Conservation (phyloP, 768 basidiomycete genomes). For the Amanita thiersii region DNA sequence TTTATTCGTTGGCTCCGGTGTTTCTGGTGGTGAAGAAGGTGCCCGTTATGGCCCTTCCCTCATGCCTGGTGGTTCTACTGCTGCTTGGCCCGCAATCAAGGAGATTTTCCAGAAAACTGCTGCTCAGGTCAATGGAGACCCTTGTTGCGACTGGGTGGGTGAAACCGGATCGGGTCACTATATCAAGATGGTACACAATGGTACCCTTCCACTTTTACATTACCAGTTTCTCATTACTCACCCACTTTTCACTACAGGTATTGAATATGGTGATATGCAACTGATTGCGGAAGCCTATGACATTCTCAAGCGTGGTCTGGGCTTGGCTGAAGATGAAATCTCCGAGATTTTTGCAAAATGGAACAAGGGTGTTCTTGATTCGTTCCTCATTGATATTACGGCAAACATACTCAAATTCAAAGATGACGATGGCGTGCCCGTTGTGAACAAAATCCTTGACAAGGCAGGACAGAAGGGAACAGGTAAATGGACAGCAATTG, state of each 20-base stretch:
- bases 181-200: slow-evolving; percentile 99
- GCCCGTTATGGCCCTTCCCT: slow-evolving; percentile 95
- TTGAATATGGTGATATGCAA: slow-evolving; percentile 99
- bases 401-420: slow-evolving; percentile 95
- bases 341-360: slow-evolving; percentile 88
- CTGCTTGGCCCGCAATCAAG: slow-evolving; percentile 96
- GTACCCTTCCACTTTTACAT: slow-evolving; percentile 29
- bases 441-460: slow-evolving; percentile 93
- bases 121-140: slow-evolving; percentile 90
- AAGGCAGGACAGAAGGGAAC: slow-evolving; percentile 98
- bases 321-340: slow-evolving; percentile 80
- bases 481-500: slow-evolving; percentile 98
- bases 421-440: slow-evolving; percentile 88
- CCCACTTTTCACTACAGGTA: slow-evolving; percentile 50
- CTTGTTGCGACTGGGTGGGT: slow-evolving; percentile 99
- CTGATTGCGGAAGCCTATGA: slow-evolving; percentile 98
- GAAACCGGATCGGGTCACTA: slow-evolving; percentile 95
- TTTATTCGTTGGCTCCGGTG: slow-evolving; percentile 97
- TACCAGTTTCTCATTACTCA: slow-evolving; percentile 9
- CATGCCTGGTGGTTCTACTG: slow-evolving; percentile 95
- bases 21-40: slow-evolving; percentile 99
- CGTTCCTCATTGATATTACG: slow-evolving; percentile 98
- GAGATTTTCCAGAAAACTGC: slow-evolving; percentile 98
- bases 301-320: slow-evolving; percentile 95
- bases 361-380: slow-evolving; percentile 99